A percentile compares a stretch with the other conserved stretches of the same genome.
phyloP scores from a whole-genome alignment of 495 filamentous ascomycete species.

The Umbilicaria muhlenbergii region DNA sequence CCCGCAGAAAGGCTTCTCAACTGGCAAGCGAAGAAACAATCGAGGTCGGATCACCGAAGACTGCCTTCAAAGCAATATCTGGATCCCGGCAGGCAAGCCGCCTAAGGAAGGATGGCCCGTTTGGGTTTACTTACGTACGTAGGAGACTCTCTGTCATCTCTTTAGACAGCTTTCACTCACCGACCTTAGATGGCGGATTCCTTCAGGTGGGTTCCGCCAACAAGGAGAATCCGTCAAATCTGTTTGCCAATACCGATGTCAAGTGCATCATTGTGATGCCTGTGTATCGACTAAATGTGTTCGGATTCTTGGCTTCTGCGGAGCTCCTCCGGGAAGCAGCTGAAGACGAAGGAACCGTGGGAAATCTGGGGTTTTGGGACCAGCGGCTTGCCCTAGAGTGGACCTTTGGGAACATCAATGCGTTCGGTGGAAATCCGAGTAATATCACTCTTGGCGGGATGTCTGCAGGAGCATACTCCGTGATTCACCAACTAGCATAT shows the following conservation, averaged over 20 bases:
- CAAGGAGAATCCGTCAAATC: slow-evolving; percentile 11
- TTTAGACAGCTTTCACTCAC: too few species aligned
- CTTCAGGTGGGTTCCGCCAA: slow-evolving; percentile 40
- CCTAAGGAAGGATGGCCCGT: slow-evolving; percentile 30
- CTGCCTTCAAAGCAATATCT: slow-evolving; percentile 32
- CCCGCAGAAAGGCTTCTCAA: slow-evolving; percentile 18
- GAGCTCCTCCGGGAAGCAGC: slow-evolving; percentile 25
- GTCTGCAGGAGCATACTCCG: slow-evolving; percentile 53
- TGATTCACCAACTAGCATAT: slow-evolving; percentile 41
- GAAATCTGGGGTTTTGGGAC: slow-evolving; percentile 58
- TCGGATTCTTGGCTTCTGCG: slow-evolving; percentile 47
- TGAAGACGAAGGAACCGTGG: slow-evolving; percentile 31
- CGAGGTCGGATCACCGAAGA: slow-evolving; percentile 22
- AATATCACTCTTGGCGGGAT: slow-evolving; percentile 51
- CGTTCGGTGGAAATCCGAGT: slow-evolving; percentile 45
- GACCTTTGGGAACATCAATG: slow-evolving; percentile 41
- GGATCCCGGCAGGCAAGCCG: slow-evolving; percentile 17
- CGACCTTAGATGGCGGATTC: slow-evolving; percentile 31
- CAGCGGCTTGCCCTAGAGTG: slow-evolving; percentile 49
- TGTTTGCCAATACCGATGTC: slow-evolving; percentile 34
- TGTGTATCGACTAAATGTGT: slow-evolving; percentile 50
- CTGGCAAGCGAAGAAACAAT: slow-evolving; percentile 13
- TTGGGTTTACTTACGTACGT: slow-evolving; percentile 28
- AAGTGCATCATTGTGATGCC: slow-evolving; percentile 46
- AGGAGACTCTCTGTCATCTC: too few species aligned